Evolutionary conservation across 805 yeast genomes (phyloP).

Genomic region (Metschnikowia chrysomelidarum): DNA sequence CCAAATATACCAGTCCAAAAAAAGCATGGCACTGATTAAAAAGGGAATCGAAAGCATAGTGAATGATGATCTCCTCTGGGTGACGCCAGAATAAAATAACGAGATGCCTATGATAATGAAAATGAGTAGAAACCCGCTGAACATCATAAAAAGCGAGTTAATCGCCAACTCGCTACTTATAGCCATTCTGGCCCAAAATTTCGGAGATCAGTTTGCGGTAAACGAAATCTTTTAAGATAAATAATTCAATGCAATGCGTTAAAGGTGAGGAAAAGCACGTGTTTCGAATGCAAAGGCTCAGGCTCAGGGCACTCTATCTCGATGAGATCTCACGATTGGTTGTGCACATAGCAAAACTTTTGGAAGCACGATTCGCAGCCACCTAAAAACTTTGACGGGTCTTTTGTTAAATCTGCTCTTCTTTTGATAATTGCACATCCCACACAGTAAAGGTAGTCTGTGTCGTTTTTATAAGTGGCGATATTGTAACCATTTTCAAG

Average conservation of each 20-base stretch:
- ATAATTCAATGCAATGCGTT: too few relatives aligned
- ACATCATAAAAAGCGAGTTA: conserved; percentile 35
- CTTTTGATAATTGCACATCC: conserved; percentile 59
- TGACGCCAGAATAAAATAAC: conserved; percentile 42
- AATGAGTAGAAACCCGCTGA: conserved; percentile 33
- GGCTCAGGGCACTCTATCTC: too few relatives aligned
- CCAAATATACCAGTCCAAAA: conserved; percentile 46
- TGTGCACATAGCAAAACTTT: conserved; percentile 14
- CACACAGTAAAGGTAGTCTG: conserved; percentile 45
- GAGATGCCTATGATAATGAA: conserved; percentile 35
- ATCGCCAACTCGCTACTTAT: conserved; percentile 10
- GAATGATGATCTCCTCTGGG: conserved; percentile 41
- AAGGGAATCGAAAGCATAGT: conserved; percentile 39
- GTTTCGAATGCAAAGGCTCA: too few relatives aligned
- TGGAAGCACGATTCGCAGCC: conserved; percentile 11
- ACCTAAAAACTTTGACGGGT: neutral
- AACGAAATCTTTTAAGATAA: too few relatives aligned
- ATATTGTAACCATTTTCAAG: conserved; percentile 51
- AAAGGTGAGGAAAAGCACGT: too few relatives aligned
- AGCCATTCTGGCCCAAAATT: conserved; percentile 4
- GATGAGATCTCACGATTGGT: too few relatives aligned
- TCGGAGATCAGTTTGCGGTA: neutral
- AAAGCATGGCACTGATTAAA: conserved; percentile 29
- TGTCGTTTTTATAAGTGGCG: conserved; percentile 45
- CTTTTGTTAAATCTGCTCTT: conserved; percentile 4